Evolutionary conservation across 306 rosid genomes (phyloP).

Genomic region (Vigna trinervia): DNA sequence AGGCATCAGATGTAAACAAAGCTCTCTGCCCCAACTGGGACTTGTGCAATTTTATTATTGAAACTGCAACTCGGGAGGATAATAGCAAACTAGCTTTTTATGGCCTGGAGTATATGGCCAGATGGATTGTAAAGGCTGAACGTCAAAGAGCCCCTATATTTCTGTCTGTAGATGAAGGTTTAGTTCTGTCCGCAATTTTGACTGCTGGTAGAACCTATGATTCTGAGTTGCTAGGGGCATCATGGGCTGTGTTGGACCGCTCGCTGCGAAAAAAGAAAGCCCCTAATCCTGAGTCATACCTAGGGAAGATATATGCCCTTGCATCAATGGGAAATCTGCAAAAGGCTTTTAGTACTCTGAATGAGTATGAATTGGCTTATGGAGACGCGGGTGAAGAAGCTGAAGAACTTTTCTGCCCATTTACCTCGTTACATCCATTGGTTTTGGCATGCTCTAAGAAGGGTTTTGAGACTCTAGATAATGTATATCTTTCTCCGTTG

Average conservation of each 20-base stretch:
- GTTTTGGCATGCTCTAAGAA: constrained; percentile 83
- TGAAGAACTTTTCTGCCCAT: constrained; percentile 85
- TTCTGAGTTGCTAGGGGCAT: constrained; percentile 70
- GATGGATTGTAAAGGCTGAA: constrained; percentile 87
- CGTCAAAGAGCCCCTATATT: constrained; percentile 63
- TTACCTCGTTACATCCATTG: constrained; percentile 85
- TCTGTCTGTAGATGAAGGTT: constrained; percentile 86
- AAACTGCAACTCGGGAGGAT: constrained; percentile 68
- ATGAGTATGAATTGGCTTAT: constrained; percentile 76
- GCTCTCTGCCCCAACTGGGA: constrained; percentile 92
- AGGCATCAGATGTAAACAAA: constrained; percentile 90
- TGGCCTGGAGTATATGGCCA: constrained; percentile 85
- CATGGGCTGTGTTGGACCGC: constrained; percentile 85
- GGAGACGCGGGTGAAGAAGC: constrained; percentile 63
- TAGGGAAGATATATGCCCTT: constrained; percentile 81
- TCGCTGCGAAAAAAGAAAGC: constrained; percentile 79
- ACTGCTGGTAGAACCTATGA: constrained; percentile 81
- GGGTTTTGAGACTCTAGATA: constrained; percentile 93
- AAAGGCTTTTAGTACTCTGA: constrained; percentile 76
- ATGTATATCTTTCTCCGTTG: constrained; percentile 60
- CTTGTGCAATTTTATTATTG: constrained; percentile 70
- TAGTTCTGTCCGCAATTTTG: constrained; percentile 72
- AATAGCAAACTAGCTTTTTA: constrained; percentile 80
- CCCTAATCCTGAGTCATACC: constrained; percentile 90
- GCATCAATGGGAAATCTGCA: constrained; percentile 78